Conservation (phyloP, 2,329 filamentous ascomycete species). For the Mycogone perniciosa region DNA sequence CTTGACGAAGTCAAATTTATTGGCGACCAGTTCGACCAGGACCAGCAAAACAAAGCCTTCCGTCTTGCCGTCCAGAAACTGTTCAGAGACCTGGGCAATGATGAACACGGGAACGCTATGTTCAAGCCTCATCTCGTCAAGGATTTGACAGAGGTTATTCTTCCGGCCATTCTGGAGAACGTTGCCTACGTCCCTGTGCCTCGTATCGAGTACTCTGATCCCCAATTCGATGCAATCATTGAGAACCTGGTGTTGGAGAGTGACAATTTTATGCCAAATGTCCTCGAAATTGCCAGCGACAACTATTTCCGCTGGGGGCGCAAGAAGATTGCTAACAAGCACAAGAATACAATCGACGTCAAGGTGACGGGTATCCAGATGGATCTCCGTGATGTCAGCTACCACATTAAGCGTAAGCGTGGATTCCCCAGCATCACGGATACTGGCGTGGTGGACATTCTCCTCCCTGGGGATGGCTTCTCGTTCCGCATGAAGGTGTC, state of each 20-base stretch:
- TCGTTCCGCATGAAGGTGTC: slow-evolving; percentile 88
- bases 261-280: slow-evolving; percentile 93
- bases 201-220: slow-evolving; percentile 86
- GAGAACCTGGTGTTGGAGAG: slow-evolving; percentile 95
- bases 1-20: slow-evolving; percentile 88
- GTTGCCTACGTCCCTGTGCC: slow-evolving; percentile 88
- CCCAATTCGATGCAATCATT: slow-evolving; percentile 76
- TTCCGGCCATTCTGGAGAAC: slow-evolving; percentile 76
- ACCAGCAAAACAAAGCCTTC: slow-evolving; percentile 80
- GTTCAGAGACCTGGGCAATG: slow-evolving; percentile 81
- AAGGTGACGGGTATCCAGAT: slow-evolving; percentile 87
- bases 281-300: slow-evolving; percentile 80
- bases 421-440: slow-evolving; percentile 87
- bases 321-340: slow-evolving; percentile 75
- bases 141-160: slow-evolving; percentile 79
- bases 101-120: slow-evolving; percentile 71
- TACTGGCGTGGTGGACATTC: slow-evolving; percentile 80
- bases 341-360: slow-evolving; percentile 75
- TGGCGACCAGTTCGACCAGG: slow-evolving; percentile 80
- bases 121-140: slow-evolving; percentile 94
- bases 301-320: slow-evolving; percentile 95
- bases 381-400: slow-evolving; percentile 85
- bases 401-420: slow-evolving; percentile 90
- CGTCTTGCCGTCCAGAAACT: slow-evolving; percentile 70
- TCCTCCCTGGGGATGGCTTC: slow-evolving; percentile 80